These are phyloP conservation scores for Hypoxylon sp. DNA, from an alignment of 2,329 filamentous ascomycete genomes.

Conservation along the genomic window DNA sequence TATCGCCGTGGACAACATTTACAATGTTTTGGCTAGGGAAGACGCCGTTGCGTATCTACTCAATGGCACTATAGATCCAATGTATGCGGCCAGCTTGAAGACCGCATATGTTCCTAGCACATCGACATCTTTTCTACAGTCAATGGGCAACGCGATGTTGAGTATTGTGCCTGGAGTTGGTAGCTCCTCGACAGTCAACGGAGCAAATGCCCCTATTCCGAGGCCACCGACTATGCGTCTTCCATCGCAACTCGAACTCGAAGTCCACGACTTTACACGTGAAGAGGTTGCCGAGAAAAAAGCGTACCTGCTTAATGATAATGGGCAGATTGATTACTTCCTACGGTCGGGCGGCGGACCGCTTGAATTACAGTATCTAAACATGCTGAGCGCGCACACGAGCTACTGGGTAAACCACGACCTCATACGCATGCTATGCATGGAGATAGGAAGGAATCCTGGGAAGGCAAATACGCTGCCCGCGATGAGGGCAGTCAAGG, in stretches of 20 bases:
- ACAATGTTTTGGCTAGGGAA: slow-evolving; percentile 84
- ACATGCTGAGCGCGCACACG: slow-evolving; percentile 95
- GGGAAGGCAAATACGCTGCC: slow-evolving; percentile 74
- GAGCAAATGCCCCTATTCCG: slow-evolving; percentile 49
- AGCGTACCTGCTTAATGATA: slow-evolving; percentile 91
- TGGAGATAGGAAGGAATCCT: slow-evolving; percentile 84
- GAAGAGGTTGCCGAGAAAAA: slow-evolving; percentile 94
- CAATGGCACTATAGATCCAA: slow-evolving; percentile 88
- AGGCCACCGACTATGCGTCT: slow-evolving; percentile 64
- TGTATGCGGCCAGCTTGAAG: slow-evolving; percentile 83
- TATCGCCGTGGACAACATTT: slow-evolving; percentile 93
- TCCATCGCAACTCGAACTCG: slow-evolving; percentile 84
- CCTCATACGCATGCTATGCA: slow-evolving; percentile 90
- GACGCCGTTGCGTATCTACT: slow-evolving; percentile 90
- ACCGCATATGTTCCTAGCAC: slow-evolving; percentile 84
- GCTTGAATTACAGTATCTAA: slow-evolving; percentile 94
- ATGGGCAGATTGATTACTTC: slow-evolving; percentile 94
- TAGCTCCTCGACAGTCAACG: slow-evolving; percentile 50
- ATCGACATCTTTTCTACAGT: slow-evolving; percentile 74
- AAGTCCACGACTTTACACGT: slow-evolving; percentile 93
- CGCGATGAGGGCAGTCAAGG: slow-evolving; percentile 72
- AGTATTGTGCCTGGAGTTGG: slow-evolving; percentile 71
- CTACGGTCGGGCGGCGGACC: slow-evolving; percentile 87
- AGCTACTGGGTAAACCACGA: slow-evolving; percentile 93
- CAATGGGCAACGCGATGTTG: slow-evolving; percentile 74